These are phyloP conservation scores for Globomyces pollinis-pini DNA, from an alignment of 192 early-diverging fungal genomes.

Conservation along the genomic window DNA sequence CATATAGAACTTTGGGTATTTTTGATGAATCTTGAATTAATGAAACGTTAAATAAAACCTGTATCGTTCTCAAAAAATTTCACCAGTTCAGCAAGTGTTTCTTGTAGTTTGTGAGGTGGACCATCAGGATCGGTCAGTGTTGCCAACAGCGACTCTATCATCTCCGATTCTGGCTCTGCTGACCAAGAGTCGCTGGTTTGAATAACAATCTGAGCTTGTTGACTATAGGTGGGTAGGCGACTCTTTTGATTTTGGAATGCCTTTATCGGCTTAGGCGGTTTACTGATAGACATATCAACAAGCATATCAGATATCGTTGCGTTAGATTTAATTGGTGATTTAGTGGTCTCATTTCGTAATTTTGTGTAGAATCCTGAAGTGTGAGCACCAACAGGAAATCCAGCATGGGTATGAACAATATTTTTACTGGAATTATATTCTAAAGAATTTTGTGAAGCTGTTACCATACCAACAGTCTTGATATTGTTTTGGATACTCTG, in stretches of 20 bases:
- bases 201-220: not conserved
- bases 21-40: conserved; percentile 2
- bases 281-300: conserved; percentile 3
- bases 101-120: conserved; percentile 14
- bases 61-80: conserved; percentile 12
- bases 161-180: conserved; percentile 15
- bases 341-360: conserved; percentile 10
- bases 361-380: conserved; percentile 38
- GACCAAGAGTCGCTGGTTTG: not conserved
- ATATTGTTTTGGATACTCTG: not conserved
- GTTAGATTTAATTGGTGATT: conserved; percentile 1
- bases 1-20: conserved; percentile 11
- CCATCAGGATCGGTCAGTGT: conserved; percentile 32
- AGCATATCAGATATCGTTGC: conserved; percentile 10
- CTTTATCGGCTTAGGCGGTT: conserved; percentile 6
- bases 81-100: conserved; percentile 20
- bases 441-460: too few species aligned
- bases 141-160: conserved; percentile 22
- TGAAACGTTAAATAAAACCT: not conserved
- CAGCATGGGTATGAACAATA: not conserved
- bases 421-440: not conserved
- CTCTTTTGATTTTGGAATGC: not conserved
- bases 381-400: conserved; percentile 30
- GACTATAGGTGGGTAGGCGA: not conserved
- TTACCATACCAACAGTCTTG: not conserved